Conservation (phyloP, 2,329 filamentous ascomycete genomes). For the Pseudocercospora eumusae region DNA sequence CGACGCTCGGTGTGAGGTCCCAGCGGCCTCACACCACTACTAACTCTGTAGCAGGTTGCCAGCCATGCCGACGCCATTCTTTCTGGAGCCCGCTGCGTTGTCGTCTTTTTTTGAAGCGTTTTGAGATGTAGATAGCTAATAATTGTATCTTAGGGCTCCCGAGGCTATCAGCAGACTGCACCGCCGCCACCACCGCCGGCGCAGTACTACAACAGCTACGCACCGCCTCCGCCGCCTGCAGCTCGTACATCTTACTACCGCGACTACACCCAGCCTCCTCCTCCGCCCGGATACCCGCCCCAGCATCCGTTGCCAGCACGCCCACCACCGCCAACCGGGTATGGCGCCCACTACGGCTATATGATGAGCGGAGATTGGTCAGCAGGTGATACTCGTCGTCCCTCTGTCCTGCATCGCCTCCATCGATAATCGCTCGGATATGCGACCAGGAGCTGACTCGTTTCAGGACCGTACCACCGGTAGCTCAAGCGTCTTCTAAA, state of each 20-base stretch:
- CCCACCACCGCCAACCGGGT: constrained; percentile 14
- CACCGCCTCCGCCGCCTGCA: neutral
- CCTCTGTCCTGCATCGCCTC: constrained; percentile 17
- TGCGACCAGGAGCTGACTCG: constrained; percentile 14
- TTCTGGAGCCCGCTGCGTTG: neutral
- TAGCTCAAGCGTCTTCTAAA: constrained; percentile 7
- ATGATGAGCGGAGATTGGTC: constrained; percentile 19
- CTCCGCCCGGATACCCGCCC: neutral
- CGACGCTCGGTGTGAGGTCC: neutral
- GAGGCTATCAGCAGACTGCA: neutral
- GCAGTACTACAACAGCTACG: constrained; percentile 13
- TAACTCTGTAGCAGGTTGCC: neutral
- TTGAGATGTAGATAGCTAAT: constrained; percentile 10
- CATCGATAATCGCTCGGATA: constrained; percentile 6
- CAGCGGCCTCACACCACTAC: neutral
- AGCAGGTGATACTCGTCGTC: constrained; percentile 6
- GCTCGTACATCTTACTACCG: neutral
- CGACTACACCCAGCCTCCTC: neutral
- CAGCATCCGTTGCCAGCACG: neutral
- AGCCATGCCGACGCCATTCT: constrained; percentile 5
- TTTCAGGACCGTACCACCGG: constrained; percentile 7
- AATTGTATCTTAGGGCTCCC: constrained; percentile 13
- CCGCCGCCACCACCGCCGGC: constrained; percentile 7
- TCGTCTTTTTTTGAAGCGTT: neutral
- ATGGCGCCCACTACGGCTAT: constrained; percentile 14